Conservation (phyloP, 2,329 filamentous ascomycete genomes). For the Neocatenulostroma microsporum region DNA sequence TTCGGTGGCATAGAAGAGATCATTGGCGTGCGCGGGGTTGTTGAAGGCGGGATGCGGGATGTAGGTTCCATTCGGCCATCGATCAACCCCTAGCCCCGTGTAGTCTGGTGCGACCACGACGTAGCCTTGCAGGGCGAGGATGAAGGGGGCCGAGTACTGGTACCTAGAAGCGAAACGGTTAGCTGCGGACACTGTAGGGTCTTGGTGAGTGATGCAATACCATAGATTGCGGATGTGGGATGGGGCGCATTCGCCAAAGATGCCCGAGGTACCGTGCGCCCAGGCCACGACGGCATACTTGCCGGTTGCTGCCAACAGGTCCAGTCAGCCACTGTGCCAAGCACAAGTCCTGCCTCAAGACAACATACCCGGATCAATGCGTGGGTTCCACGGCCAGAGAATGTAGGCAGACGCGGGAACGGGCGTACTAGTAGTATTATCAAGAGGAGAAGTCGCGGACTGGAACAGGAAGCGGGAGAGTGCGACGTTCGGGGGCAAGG, state of each 20-base stretch:
- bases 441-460: too few relatives aligned
- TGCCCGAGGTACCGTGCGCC: conserved; percentile 2
- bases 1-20: background rate
- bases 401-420: background rate
- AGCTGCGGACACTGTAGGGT: too few relatives aligned
- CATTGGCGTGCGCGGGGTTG: conserved; percentile 2
- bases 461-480: conserved; percentile 1
- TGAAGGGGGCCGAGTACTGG: background rate
- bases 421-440: background rate
- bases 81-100: conserved; percentile 1
- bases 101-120: conserved; percentile 2
- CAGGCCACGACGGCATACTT: conserved; percentile 1
- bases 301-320: too few relatives aligned
- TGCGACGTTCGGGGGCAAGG: background rate
- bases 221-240: background rate
- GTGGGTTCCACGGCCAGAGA: too few relatives aligned
- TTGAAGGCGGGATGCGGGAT: background rate
- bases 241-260: background rate
- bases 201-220: too few relatives aligned
- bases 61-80: too few relatives aligned
- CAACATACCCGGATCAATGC: too few relatives aligned
- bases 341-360: too few relatives aligned
- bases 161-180: too few relatives aligned
- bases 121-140: background rate
- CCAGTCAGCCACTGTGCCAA: too few relatives aligned